Conservation (phyloP, 1,139 yeast species). For the Geotrichum europaeum region DNA sequence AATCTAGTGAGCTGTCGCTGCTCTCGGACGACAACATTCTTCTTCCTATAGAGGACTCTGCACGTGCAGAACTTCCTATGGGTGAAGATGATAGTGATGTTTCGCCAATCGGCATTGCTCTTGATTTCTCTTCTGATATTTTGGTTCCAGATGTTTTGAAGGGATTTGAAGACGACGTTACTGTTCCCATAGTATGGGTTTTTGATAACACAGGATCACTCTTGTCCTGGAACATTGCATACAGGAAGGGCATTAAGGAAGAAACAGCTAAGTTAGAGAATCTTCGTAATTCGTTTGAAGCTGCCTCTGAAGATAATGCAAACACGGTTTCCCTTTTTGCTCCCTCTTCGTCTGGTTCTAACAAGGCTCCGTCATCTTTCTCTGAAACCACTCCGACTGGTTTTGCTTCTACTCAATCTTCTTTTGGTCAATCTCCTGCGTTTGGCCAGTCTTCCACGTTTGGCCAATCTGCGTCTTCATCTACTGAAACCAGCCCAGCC, state of each 20-base stretch:
- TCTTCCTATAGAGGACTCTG: constrained; percentile 56
- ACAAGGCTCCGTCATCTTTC: background rate
- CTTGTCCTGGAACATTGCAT: constrained; percentile 58
- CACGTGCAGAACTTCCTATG: constrained; percentile 66
- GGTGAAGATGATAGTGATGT: constrained; percentile 58
- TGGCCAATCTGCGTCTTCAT: background rate
- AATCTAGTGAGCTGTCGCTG: constrained; percentile 56
- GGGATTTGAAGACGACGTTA: constrained; percentile 48
- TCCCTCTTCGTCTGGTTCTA: background rate
- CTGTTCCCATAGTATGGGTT: constrained; percentile 58
- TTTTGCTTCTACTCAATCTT: background rate
- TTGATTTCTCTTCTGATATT: constrained; percentile 49
- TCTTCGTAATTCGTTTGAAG: background rate
- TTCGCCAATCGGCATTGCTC: constrained; percentile 60
- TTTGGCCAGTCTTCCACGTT: constrained; percentile 2
- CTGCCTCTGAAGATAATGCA: background rate
- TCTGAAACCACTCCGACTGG: background rate
- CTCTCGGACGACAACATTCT: constrained; percentile 35
- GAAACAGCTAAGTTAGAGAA: constrained; percentile 11
- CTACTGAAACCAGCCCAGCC: background rate
- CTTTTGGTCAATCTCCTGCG: constrained; percentile 4
- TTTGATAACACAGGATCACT: constrained; percentile 59
- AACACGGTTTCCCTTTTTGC: background rate
- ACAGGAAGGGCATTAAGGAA: constrained; percentile 22
- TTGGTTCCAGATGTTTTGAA: constrained; percentile 49